phyloP scores from a whole-genome alignment of 2,329 filamentous ascomycete species.

The Neonectria neomacrospora region DNA sequence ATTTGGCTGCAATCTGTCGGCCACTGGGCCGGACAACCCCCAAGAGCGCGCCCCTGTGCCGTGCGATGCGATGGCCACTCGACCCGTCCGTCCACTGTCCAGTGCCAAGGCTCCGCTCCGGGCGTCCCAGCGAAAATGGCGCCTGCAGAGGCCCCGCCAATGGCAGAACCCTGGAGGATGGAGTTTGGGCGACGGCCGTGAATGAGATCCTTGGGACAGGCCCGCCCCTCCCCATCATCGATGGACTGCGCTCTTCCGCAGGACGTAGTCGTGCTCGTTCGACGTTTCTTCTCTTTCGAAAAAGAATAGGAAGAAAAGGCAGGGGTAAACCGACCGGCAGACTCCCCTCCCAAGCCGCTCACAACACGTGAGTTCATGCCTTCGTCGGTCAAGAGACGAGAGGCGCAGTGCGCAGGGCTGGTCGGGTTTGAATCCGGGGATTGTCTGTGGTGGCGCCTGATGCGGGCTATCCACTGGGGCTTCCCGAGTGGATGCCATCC shows the following conservation, averaged over 20 bases:
- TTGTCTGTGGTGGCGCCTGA: slow-evolving; percentile 45
- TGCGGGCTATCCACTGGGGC: slow-evolving; percentile 47
- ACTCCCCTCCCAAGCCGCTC: slow-evolving; percentile 13
- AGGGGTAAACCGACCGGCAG: background rate
- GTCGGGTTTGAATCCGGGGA: slow-evolving; percentile 44
- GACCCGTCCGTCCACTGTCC: slow-evolving; percentile 9
- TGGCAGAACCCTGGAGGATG: slow-evolving; percentile 19
- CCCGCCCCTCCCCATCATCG: slow-evolving; percentile 1
- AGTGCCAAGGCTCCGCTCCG: slow-evolving; percentile 14
- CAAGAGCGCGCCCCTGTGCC: slow-evolving; percentile 29
- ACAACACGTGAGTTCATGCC: slow-evolving; percentile 27
- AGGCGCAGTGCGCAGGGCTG: slow-evolving; percentile 37
- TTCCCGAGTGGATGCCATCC: slow-evolving; percentile 47
- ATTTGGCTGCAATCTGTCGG: slow-evolving; percentile 31
- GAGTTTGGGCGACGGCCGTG: slow-evolving; percentile 22
- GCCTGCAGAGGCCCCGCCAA: slow-evolving; percentile 37
- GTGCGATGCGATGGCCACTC: slow-evolving; percentile 17
- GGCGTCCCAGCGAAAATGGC: slow-evolving; percentile 33
- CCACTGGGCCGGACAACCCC: slow-evolving; percentile 26
- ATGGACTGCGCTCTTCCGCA: slow-evolving; percentile 11
- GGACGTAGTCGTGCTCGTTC: slow-evolving; percentile 23
- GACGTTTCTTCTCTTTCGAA: slow-evolving; percentile 7
- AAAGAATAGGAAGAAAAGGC: slow-evolving; percentile 3
- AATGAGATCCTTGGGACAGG: slow-evolving; percentile 29
- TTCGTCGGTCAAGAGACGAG: slow-evolving; percentile 31